These are phyloP conservation scores for Colletotrichum destructivum DNA, from an alignment of 2,329 filamentous ascomycete genomes.

Conservation along the genomic window DNA sequence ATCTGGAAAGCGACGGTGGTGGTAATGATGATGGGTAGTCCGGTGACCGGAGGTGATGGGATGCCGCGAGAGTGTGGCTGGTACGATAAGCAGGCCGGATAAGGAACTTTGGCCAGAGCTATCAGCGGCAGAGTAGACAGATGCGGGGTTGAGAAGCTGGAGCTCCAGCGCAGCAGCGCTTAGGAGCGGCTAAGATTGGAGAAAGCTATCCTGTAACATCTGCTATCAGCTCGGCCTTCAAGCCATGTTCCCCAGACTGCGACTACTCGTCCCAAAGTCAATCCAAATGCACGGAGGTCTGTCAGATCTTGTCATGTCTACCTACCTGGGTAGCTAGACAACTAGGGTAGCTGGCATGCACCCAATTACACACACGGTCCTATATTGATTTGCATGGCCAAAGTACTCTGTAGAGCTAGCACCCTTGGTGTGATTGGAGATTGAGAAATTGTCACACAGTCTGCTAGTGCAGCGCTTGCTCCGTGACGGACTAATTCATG, in stretches of 20 bases:
- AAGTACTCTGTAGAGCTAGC: background rate
- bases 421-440: background rate
- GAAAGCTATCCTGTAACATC: constrained; percentile 6
- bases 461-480: background rate
- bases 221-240: background rate
- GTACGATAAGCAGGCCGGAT: constrained; percentile 24
- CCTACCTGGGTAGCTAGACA: no score
- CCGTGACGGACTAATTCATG: no score
- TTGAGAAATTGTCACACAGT: background rate
- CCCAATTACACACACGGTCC: background rate
- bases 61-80: constrained; percentile 30
- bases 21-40: constrained; percentile 9
- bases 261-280: constrained; percentile 14
- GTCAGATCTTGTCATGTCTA: background rate
- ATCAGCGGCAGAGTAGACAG: constrained; percentile 18
- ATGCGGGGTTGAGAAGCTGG: constrained; percentile 38
- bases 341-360: no score
- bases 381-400: background rate
- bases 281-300: constrained; percentile 7
- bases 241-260: background rate
- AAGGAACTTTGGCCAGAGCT: constrained; percentile 32
- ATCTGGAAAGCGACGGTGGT: background rate
- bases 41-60: constrained; percentile 34
- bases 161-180: constrained; percentile 37
- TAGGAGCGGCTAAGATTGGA: constrained; percentile 40